phyloP scores from a whole-genome alignment of 2,329 filamentous ascomycete species.

The Penicillium sp. region DNA sequence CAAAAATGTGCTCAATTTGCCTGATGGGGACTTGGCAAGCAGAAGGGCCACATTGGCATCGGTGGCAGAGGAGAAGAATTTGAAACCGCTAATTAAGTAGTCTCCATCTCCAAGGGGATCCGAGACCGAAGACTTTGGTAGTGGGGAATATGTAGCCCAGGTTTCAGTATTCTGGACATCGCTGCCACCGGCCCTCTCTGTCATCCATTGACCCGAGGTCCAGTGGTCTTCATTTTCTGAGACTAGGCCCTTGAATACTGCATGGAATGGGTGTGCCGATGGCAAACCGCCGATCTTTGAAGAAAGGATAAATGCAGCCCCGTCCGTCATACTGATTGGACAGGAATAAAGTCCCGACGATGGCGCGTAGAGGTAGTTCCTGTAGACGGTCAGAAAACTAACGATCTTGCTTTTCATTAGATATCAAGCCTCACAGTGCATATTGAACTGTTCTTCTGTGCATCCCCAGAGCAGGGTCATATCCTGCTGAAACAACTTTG shows the following conservation, averaged over 20 bases:
- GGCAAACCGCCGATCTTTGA: slow-evolving; percentile 16
- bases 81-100: slow-evolving; percentile 62
- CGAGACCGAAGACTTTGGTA: neutral
- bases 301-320: slow-evolving; percentile 36
- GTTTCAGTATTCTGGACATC: slow-evolving; percentile 39
- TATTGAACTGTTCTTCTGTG: slow-evolving; percentile 26
- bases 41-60: slow-evolving; percentile 65
- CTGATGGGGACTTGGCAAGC: slow-evolving; percentile 59
- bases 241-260: slow-evolving; percentile 26
- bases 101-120: slow-evolving; percentile 28
- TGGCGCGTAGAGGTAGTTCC: slow-evolving; percentile 58
- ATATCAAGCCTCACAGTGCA: slow-evolving; percentile 23
- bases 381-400: slow-evolving; percentile 3
- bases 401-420: neutral
- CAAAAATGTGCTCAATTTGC: slow-evolving; percentile 62
- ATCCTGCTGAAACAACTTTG: slow-evolving; percentile 28
- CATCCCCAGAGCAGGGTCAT: slow-evolving; percentile 21
- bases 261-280: slow-evolving; percentile 23
- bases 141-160: slow-evolving; percentile 29
- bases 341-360: slow-evolving; percentile 64
- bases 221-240: slow-evolving; percentile 32
- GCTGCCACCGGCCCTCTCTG: slow-evolving; percentile 37
- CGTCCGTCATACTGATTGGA: slow-evolving; percentile 62
- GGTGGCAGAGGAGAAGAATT: slow-evolving; percentile 70
- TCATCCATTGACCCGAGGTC: slow-evolving; percentile 44